Conservation (phyloP, 768 basidiomycete species). For the Pisolithus sp. region DNA sequence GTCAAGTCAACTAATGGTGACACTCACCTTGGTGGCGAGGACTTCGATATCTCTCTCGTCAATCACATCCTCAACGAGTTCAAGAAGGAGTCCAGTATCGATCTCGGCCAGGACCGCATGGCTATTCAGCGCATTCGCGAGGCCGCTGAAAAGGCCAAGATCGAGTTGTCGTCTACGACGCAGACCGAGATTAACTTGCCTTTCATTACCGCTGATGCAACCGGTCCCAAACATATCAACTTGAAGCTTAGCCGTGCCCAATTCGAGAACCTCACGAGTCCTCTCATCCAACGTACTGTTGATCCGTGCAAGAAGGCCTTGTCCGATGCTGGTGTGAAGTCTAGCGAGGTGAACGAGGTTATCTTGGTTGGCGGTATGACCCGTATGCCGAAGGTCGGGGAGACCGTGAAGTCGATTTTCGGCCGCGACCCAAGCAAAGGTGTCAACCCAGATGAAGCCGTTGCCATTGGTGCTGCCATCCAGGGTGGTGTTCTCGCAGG, state of each 20-base stretch:
- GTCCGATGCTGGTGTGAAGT: constrained; percentile 87
- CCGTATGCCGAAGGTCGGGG: constrained; percentile 92
- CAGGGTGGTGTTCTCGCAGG: constrained; percentile 98
- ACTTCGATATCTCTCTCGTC: constrained; percentile 90
- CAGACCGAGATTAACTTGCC: constrained; percentile 98
- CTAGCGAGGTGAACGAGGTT: constrained; percentile 91
- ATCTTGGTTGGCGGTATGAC: constrained; percentile 99
- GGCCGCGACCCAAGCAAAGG: constrained; percentile 97
- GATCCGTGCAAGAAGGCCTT: constrained; percentile 98
- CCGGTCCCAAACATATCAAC: constrained; percentile 98
- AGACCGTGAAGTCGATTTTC: constrained; percentile 83
- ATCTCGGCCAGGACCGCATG: constrained; percentile 83
- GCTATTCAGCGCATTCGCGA: constrained; percentile 99
- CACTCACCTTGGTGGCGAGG: constrained; percentile 95
- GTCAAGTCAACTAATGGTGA: constrained; percentile 99
- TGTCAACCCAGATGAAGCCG: constrained; percentile 99
- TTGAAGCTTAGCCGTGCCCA: constrained; percentile 79
- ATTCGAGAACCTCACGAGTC: constrained; percentile 80
- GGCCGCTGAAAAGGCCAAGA: constrained; percentile 99
- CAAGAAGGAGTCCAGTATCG: constrained; percentile 86
- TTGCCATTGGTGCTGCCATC: constrained; percentile 96
- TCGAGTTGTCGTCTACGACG: constrained; percentile 88
- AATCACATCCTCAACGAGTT: constrained; percentile 83
- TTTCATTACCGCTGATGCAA: constrained; percentile 94
- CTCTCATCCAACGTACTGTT: constrained; percentile 82